These are phyloP conservation scores for Lecanicillium sp. DNA, from an alignment of 2,329 filamentous ascomycete species.

Conservation along the genomic window DNA sequence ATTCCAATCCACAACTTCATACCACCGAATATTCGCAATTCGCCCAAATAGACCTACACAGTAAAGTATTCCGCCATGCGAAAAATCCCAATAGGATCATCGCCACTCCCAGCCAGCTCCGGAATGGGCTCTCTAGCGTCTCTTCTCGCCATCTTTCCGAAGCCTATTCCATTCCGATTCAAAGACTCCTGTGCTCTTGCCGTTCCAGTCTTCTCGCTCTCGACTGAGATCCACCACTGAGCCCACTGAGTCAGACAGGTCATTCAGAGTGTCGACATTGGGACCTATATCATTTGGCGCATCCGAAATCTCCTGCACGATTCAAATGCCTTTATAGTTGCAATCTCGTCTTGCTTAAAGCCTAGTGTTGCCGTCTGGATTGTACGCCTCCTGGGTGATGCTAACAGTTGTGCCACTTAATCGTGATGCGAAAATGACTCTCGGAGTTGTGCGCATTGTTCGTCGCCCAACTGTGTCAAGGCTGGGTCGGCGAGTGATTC, in stretches of 20 bases:
- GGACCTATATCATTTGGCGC: constrained; percentile 64
- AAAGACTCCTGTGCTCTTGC: constrained; percentile 38
- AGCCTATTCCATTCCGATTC: constrained; percentile 37
- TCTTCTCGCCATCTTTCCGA: constrained; percentile 26
- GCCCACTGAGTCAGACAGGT: constrained; percentile 47
- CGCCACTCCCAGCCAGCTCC: constrained; percentile 32
- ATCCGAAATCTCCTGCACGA: constrained; percentile 63
- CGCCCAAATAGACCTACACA: constrained; percentile 50
- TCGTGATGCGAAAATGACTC: constrained; percentile 51
- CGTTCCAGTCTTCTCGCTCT: constrained; percentile 58
- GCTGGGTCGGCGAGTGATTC: constrained; percentile 60
- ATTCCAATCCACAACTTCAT: constrained; percentile 40
- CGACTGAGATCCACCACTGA: constrained; percentile 43
- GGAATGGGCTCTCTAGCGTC: constrained; percentile 45
- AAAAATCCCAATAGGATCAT: constrained; percentile 58
- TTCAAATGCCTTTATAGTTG: constrained; percentile 57
- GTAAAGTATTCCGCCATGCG: constrained; percentile 69
- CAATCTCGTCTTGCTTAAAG: constrained; percentile 41
- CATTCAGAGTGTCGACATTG: constrained; percentile 37
- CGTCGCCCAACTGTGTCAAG: constrained; percentile 58
- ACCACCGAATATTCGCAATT: constrained; percentile 60
- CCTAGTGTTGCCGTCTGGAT: constrained; percentile 61
- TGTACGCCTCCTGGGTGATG: constrained; percentile 65
- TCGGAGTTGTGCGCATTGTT: constrained; percentile 57
- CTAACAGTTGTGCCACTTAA: constrained; percentile 55